Evolutionary conservation across 2,329 filamentous ascomycete genomes (phyloP), one percentile per base, ranked within the genome.

Genomic region (Botryotinia calthae): DNA sequence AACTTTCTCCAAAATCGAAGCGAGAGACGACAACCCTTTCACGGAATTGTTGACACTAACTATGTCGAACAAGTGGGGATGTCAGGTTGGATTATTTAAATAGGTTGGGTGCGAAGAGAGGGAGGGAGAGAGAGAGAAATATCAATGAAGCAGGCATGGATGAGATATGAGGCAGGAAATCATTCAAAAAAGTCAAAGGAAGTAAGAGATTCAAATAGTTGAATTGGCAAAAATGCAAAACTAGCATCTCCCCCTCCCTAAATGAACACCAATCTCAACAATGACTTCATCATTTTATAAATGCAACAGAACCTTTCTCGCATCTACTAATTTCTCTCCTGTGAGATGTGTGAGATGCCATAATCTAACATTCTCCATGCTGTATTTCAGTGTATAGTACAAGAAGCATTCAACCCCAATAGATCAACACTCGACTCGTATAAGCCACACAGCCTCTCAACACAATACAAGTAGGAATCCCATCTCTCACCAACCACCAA

Each of bases 1-100:
- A 68, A 70, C 72, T 16, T 82, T 82, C 72, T 77, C 77, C 66
- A 72, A 71, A 9, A 77, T 81, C 20, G 77, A 79, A 71, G 61
- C 71, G 31, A 72, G 77, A 69, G 79, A 80, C 58, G 70, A 76
- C 37, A 73, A 64, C 16, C 65, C 63, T 1, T 74, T 76, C 22
- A 61, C 46, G 20, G 79, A 79, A 65, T 34, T 44, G 16, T 63
- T 79, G 48, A 77, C 76, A 16, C 14, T 80, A 6, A 80, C 79
- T 18, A 46, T 76, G 31, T 71, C 75, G 9, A 74, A 76, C 6
- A 71, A 73, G 28, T 67, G 64, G 56, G 79, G 79, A 16, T 75
- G 75, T 8, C 63, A 78, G 44, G 76, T 80, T 54, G 73, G 22
- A 3, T 4, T 54, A 7, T 56, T 22, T 42, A 48, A 56, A 7